Base-by-base conservation (phyloP, 2,329 filamentous ascomycete genomes). In the Trichophyton simii region DNA sequence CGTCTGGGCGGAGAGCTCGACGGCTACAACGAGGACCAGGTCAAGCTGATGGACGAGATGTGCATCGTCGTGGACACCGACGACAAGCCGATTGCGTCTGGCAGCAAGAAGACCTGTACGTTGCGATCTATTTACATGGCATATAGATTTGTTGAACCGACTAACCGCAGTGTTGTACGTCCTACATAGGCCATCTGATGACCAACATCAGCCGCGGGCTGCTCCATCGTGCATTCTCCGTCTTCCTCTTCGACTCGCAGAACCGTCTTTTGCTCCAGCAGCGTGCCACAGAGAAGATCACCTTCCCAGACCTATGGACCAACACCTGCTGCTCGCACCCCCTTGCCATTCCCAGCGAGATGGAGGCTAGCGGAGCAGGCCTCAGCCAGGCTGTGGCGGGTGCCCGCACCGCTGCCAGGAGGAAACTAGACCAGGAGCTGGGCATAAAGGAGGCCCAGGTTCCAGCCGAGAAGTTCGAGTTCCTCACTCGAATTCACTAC, bases 251-350 rank as follows among this genome's bases (percentile, higher is more conserved):
- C 80, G 90, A 97, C 78, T 87, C 89, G 64, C 83, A 94, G 73
- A 95, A 96, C 76, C 87, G 91, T 69, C 81, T 97, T 63, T 87
- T 99, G 52, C 85, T 99, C 59, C 94, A 99, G 78, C 94, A 97
- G 80, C 88, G 94, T 67, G 94, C 94, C 31, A 80, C 86, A 46
- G 92, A 97, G 79, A 99, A 99, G 81, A 99, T 99, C 72, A 99
- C 94, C 5, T 99, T 99, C 78, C 92, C 94, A 57, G 90, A 96
- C 73, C 91, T 96, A 87, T 99, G 94, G 94, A 99, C 94, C 66
- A 99, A 99, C 78, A 99, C 94, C 36, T 99, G 94, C 82, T 99
- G 94, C 81, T 99, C 94, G 44, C 94, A 99, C 76, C 94, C 94
- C 3, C 82, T 99, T 64, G 89, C 89, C 61, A 88, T 96, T 67